Conservation (phyloP, 768 basidiomycete species). For the Tulasnella sp. region DNA sequence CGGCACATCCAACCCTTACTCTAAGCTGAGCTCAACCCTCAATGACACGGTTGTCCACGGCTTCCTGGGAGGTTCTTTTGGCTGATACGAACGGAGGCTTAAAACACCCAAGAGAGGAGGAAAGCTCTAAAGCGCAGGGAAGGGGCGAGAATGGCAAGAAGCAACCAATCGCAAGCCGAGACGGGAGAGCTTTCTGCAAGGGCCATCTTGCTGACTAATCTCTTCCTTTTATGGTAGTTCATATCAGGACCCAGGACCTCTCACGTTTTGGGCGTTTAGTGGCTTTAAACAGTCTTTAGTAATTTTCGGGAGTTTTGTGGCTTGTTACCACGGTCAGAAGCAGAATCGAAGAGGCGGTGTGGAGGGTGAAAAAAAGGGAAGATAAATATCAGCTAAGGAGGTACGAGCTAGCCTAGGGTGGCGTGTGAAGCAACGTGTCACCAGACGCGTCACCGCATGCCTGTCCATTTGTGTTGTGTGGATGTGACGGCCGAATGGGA, state of each 20-base stretch:
- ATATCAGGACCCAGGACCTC: conserved; percentile 2
- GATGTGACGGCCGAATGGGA: too few relatives aligned
- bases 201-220: background rate
- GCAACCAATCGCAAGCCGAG: background rate
- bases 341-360: too few relatives aligned
- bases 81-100: background rate
- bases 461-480: too few relatives aligned
- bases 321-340: too few relatives aligned
- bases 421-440: too few relatives aligned
- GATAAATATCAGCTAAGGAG: too few relatives aligned
- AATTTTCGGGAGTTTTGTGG: too few relatives aligned
- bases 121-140: too few relatives aligned
- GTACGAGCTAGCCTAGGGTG: too few relatives aligned
- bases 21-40: background rate
- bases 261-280: background rate
- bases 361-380: too few relatives aligned
- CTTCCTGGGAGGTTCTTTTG: background rate
- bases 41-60: background rate
- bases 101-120: background rate
- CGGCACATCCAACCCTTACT: background rate
- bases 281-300: background rate
- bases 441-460: too few relatives aligned
- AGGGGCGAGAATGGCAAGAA: too few relatives aligned
- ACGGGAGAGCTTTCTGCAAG: background rate
- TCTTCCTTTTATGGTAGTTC: background rate